Evolutionary conservation across 116 monocot species (phyloP), one percentile per base, ranked within the genome.

Genomic region (Cymodocea nodosa): DNA sequence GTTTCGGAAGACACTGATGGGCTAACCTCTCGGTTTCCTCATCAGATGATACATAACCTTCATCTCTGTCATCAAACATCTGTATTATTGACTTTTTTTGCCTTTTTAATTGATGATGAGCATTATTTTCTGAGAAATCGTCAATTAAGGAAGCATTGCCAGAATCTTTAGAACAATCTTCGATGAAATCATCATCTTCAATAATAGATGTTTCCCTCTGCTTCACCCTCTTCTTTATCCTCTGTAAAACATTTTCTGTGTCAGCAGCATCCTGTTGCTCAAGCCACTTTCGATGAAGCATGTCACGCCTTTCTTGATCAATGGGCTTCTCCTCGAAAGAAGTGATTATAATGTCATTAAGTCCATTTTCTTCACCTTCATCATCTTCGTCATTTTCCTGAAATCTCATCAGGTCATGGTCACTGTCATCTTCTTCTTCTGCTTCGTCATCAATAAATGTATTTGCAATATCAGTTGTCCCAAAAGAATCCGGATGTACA

Each of bases 351-450:
- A 97, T 62, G 80, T 90, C 95, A 73, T 77, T 61, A 6, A 85
- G 49, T 10, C 53, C 71, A 63, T 90, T 87, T 59, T 79, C 87
- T 65, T 85, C 83, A 75, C 69, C 78, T 65, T 82, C 80, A 66
- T 80, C 76, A 66, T 85, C 87, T 50, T 89, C 84, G 23, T 85
- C 95, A 35, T 83, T 78, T 37, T 87, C 95, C 64, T 80, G 66
- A 73, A 90, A 97, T 59, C 87, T 87, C 68, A 73, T 66, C 4
- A 85, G 16, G 51, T 97, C 87, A 74, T 90, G 68, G 64, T 97
- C 95, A 59, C 95, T 87, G 54, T 97, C 90, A 75, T 97, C 91
- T 79, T 90, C 91, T 83, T 97, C 95, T 75, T 97, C 95, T 54
- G 95, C 95, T 65, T 97, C 95, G 56, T 87, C 95, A 76, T 97